Evolutionary conservation across 306 rosid species (phyloP).

Genomic region (Quercus variabilis): DNA sequence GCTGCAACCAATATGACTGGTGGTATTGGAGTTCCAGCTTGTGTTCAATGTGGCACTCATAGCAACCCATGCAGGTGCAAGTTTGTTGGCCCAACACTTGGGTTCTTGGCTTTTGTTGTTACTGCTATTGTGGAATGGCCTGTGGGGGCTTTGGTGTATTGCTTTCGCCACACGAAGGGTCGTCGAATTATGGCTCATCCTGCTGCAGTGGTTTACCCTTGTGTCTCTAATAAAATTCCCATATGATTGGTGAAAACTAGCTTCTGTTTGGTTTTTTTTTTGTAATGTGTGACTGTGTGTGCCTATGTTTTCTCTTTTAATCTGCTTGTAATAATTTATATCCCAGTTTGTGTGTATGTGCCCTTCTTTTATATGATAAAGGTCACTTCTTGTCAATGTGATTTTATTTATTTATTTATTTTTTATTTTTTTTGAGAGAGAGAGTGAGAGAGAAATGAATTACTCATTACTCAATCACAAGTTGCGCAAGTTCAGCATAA

Average conservation of each 20-base stretch:
- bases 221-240: constrained; percentile 44
- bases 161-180: constrained; percentile 61
- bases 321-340: neutral
- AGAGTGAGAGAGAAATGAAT: neutral
- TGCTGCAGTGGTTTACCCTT: constrained; percentile 58
- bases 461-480: neutral
- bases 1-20: neutral
- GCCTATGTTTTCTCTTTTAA: neutral
- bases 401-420: neutral
- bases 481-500: too few relatives aligned
- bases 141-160: constrained; percentile 57
- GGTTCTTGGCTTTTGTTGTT: constrained; percentile 52
- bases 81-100: constrained; percentile 78
- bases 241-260: constrained; percentile 15
- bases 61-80: constrained; percentile 86
- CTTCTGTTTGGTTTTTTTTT: neutral
- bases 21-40: constrained; percentile 47
- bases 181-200: constrained; percentile 82
- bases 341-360: neutral
- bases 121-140: constrained; percentile 84
- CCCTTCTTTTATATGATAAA: neutral
- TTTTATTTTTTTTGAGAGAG: neutral
- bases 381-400: neutral
- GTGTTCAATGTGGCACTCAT: constrained; percentile 62
- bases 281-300: neutral